These are phyloP conservation scores for Theobroma grandiflorum DNA, from an alignment of 441 rosid genomes.

Conservation along the genomic window DNA sequence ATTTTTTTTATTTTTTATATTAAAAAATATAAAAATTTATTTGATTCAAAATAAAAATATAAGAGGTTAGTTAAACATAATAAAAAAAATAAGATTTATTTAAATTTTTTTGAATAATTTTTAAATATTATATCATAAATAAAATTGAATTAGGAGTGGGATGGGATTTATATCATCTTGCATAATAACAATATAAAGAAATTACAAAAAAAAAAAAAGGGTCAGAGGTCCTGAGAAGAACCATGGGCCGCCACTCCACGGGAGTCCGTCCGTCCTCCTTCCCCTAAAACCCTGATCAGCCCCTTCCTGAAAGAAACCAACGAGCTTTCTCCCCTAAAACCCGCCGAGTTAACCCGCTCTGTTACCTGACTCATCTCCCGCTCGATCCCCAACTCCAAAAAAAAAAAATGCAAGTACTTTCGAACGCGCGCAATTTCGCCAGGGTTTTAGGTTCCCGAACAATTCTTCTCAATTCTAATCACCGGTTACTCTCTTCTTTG, in stretches of 20 bases:
- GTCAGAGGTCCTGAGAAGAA: background rate
- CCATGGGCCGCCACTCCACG: slow-evolving; percentile 5
- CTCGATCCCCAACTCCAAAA: slow-evolving; percentile 6
- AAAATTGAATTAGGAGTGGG: background rate
- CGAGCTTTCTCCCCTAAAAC: background rate
- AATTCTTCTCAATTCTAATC: slow-evolving; percentile 32
- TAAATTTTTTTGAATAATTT: too few relatives aligned
- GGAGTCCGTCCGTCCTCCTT: background rate
- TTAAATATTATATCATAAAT: background rate
- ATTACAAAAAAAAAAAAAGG: background rate
- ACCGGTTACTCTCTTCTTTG: slow-evolving; percentile 35
- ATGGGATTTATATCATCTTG: background rate
- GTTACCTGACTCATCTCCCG: background rate
- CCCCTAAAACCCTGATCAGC: background rate
- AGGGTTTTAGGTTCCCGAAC: slow-evolving; percentile 44
- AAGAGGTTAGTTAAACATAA: too few relatives aligned
- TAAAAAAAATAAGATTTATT: too few relatives aligned
- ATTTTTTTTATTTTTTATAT: too few relatives aligned
- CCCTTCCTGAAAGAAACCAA: background rate
- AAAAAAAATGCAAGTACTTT: slow-evolving; percentile 52
- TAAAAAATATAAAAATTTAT: too few relatives aligned
- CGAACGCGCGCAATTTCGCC: slow-evolving; percentile 52
- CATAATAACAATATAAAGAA: too few relatives aligned
- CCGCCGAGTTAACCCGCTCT: background rate
- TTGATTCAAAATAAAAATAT: too few relatives aligned